These are phyloP conservation scores for Solanum pinnatisectum DNA, from an alignment of 257 asterid genomes.

Conservation along the genomic window DNA sequence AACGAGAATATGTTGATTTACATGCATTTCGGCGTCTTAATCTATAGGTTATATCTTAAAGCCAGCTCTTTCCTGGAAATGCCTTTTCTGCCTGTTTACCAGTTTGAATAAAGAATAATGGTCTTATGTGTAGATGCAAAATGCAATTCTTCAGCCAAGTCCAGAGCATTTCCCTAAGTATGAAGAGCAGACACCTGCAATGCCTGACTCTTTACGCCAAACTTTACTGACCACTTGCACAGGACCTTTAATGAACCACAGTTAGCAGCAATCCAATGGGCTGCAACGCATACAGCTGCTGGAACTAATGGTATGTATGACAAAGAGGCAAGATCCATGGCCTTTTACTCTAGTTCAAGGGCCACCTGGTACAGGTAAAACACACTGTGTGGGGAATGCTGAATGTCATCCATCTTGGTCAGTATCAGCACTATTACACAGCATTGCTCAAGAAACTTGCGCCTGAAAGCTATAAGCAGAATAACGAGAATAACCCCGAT, in stretches of 20 bases:
- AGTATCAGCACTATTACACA: constrained; percentile 96
- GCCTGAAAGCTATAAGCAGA: constrained; percentile 97
- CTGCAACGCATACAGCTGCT: constrained; percentile 96
- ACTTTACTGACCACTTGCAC: constrained; percentile 69
- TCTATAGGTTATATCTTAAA: constrained; percentile 47
- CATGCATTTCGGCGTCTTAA: constrained; percentile 97
- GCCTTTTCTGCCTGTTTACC: not conserved
- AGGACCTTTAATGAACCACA: constrained; percentile 86
- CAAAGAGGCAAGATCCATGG: constrained; percentile 97
- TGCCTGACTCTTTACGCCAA: constrained; percentile 96
- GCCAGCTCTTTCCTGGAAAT: not conserved
- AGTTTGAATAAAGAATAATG: not conserved
- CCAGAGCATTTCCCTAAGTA: constrained; percentile 92
- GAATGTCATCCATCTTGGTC: constrained; percentile 96
- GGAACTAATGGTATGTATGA: constrained; percentile 69
- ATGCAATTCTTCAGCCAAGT: constrained; percentile 96
- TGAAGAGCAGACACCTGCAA: constrained; percentile 93
- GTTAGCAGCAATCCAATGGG: constrained; percentile 96
- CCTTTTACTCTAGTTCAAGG: constrained; percentile 98
- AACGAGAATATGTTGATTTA: constrained; percentile 83
- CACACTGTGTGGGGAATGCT: constrained; percentile 99
- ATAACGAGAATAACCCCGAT: constrained; percentile 61
- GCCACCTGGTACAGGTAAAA: constrained; percentile 99
- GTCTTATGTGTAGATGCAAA: constrained; percentile 71
- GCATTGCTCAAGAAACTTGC: constrained; percentile 94